Base-by-base conservation (phyloP, 495 filamentous ascomycete species). In the Hypoxylon perforatum region DNA sequence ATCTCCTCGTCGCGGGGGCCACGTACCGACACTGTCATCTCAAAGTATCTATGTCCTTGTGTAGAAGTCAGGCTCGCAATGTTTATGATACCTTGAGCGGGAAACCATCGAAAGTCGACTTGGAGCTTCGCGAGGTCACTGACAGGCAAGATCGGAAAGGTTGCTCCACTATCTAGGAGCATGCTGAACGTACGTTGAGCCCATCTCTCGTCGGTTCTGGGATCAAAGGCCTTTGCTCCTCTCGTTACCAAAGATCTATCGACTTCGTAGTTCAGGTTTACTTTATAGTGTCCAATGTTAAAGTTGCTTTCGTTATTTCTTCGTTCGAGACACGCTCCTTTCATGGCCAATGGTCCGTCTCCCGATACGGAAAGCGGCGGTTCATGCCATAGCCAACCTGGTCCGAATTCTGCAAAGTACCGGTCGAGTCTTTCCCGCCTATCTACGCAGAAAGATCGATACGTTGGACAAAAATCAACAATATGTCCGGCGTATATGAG, bases 331-430 rank as follows among this genome's bases (percentile, higher is more conserved):
- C 76, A 75, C 33, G 72, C 2, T 44, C 68, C 73, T 49, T 74
- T 77, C 47, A 73, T 78, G 28, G 71, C 75, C 8, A 69, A 18
- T 15, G 56, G 56, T 11, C 49, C 28, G 8, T 28, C 62, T 9
- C 51, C 61, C 4, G 57, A 15, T 11, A 63, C 67, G 25, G 70
- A 47, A 3, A 85, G 71, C 0, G 82, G 81, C 1, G 80, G 78
- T 59, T 85, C 82, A 39, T 80, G 79, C 81, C 81, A 85, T 28
- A 85, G 71, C 81, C 81, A 83, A 17, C 80, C 80, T 12, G 73
- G 69, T 19, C 81, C 81, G 59, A 81, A 61, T 22, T 49, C 47
- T 10, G 51, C 70, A 17, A 14, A 48, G 60, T 83, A 84, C 8
- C 67, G 72, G 58, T 80, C 77, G 14, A 85, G 74, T 3, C 78